A percentile compares a stretch with the other conserved stretches of the same genome.
phyloP scores from a whole-genome alignment of 1,284 basidiomycete species.

The Phellinidium pouzarii region DNA sequence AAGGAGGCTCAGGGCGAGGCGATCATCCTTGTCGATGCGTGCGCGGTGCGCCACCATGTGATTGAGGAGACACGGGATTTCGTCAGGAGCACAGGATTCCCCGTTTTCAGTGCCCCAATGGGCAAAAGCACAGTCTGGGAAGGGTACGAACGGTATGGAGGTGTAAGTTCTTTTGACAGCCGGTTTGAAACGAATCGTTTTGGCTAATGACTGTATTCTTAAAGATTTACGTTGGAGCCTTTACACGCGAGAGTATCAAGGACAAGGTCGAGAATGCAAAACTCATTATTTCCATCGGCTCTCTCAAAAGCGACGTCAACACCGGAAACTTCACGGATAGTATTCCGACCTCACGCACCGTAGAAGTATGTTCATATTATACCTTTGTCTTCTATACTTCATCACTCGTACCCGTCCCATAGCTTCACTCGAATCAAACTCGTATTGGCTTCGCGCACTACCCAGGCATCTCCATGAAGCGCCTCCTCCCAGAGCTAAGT shows the following conservation, averaged over 20 bases:
- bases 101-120: slow-evolving; percentile 83
- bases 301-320: slow-evolving; percentile 86
- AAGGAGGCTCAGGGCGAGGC: slow-evolving; percentile 51
- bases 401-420: slow-evolving; percentile 8
- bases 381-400: slow-evolving; percentile 18
- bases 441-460: slow-evolving; percentile 59
- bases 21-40: slow-evolving; percentile 84
- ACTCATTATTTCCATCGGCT: slow-evolving; percentile 79
- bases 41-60: slow-evolving; percentile 76
- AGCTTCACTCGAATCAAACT: slow-evolving; percentile 83
- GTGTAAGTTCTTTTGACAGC: slow-evolving; percentile 48
- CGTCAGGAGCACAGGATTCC: slow-evolving; percentile 63
- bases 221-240: slow-evolving; percentile 77
- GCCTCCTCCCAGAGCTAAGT: slow-evolving; percentile 62
- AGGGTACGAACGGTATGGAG: slow-evolving; percentile 79
- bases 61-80: slow-evolving; percentile 65
- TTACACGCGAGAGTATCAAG: slow-evolving; percentile 67
- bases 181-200: background rate
- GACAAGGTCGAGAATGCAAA: slow-evolving; percentile 78
- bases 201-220: slow-evolving; percentile 5
- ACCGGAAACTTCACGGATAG: slow-evolving; percentile 78
- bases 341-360: slow-evolving; percentile 50
- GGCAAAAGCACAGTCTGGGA: slow-evolving; percentile 83
- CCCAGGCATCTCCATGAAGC: slow-evolving; percentile 65
- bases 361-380: slow-evolving; percentile 50